Evolutionary conservation across 1,139 yeast genomes (phyloP).

Genomic region (Sugiyamaella sp.): DNA sequence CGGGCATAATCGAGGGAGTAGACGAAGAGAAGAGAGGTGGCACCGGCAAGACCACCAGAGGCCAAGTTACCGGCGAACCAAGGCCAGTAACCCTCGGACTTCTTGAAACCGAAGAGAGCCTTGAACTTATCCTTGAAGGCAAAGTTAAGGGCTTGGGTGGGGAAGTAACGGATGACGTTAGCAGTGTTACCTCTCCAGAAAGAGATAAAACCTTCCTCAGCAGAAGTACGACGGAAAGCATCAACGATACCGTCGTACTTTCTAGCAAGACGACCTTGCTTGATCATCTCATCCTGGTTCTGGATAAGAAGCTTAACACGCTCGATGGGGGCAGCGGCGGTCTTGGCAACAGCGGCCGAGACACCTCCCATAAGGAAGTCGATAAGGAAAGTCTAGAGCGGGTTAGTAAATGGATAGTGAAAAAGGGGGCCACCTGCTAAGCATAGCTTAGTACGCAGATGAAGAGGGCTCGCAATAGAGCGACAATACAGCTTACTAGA

Average conservation of each 20-base stretch:
- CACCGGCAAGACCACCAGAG: slow-evolving; percentile 85
- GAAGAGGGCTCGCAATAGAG: no score
- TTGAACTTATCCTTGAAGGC: slow-evolving; percentile 85
- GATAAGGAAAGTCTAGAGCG: slow-evolving; percentile 46
- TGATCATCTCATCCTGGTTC: slow-evolving; percentile 83
- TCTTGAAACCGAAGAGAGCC: slow-evolving; percentile 75
- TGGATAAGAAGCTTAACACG: slow-evolving; percentile 79
- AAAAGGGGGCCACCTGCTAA: neutral
- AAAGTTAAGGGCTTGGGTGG: slow-evolving; percentile 82
- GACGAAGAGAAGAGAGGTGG: slow-evolving; percentile 71
- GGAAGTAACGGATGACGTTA: slow-evolving; percentile 82
- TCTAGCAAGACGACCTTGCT: slow-evolving; percentile 72
- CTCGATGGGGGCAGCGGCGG: slow-evolving; percentile 85
- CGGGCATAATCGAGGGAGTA: slow-evolving; percentile 83
- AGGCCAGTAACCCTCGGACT: slow-evolving; percentile 64
- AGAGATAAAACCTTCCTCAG: slow-evolving; percentile 69
- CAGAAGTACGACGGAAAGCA: slow-evolving; percentile 72
- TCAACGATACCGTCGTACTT: slow-evolving; percentile 70
- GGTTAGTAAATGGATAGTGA: slow-evolving; percentile 17
- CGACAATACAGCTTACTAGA: no score
- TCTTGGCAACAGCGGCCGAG: slow-evolving; percentile 83
- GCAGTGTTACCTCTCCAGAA: slow-evolving; percentile 90
- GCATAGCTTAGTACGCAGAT: no score
- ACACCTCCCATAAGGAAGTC: slow-evolving; percentile 82
- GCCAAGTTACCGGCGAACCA: slow-evolving; percentile 83